Conservation (phyloP, 148 eudicot species). For the Silene latifolia region DNA sequence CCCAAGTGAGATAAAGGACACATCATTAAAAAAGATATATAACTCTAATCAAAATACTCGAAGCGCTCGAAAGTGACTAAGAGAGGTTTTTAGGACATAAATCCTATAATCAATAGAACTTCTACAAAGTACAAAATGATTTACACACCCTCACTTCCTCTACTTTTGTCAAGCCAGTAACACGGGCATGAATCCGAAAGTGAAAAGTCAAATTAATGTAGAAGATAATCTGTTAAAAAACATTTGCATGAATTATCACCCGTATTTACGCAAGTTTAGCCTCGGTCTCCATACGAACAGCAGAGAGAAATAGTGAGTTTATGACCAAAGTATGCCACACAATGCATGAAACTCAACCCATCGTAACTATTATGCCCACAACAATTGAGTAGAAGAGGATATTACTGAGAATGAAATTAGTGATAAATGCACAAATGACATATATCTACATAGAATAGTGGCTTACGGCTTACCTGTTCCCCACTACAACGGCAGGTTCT, state of each 20-base stretch:
- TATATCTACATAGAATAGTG: not conserved
- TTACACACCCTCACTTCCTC: too few species aligned
- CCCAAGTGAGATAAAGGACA: too few species aligned
- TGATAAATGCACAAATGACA: not conserved
- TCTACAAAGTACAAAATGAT: too few species aligned
- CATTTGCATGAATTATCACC: too few species aligned
- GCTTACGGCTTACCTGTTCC: constrained; percentile 73
- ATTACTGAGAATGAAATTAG: not conserved
- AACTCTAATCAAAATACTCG: too few species aligned
- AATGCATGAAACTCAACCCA: not conserved
- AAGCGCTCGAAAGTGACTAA: too few species aligned
- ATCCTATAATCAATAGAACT: too few species aligned
- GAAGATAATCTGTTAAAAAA: not conserved
- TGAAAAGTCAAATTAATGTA: too few species aligned
- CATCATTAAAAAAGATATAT: too few species aligned
- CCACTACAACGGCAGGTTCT: constrained; percentile 83
- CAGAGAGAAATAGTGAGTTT: not conserved
- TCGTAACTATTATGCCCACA: not conserved
- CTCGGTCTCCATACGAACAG: not conserved
- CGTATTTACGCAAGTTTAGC: not conserved
- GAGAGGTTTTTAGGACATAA: too few species aligned
- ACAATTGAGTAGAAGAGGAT: not conserved
- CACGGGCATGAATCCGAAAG: too few species aligned
- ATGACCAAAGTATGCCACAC: not conserved
- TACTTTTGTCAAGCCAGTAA: too few species aligned